A percentile compares a stretch with the other conserved stretches of the same genome.
Evolutionary conservation across 805 yeast species (phyloP).

Genomic region (Monosporozyma servazzii): DNA sequence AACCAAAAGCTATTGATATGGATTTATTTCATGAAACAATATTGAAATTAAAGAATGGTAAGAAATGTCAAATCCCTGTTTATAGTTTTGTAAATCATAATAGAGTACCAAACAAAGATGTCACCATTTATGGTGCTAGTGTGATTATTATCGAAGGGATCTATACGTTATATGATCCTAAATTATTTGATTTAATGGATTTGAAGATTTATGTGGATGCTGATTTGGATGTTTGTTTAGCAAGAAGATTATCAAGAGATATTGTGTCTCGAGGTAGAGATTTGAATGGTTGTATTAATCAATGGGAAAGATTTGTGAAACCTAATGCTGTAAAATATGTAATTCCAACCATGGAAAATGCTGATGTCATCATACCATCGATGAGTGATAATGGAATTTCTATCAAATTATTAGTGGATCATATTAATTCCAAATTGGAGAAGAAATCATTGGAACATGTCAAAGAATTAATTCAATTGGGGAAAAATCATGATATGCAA

Average conservation of each 20-base stretch:
- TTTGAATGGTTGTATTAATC: conserved; percentile 67
- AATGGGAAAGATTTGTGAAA: conserved; percentile 86
- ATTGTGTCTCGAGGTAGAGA: conserved; percentile 82
- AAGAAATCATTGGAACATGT: conserved; percentile 62
- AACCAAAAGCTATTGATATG: conserved; percentile 75
- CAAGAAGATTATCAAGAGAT: conserved; percentile 81
- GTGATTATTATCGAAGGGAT: conserved; percentile 90
- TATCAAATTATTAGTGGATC: conserved; percentile 67
- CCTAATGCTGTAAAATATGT: conserved; percentile 79
- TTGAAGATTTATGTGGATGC: conserved; percentile 87
- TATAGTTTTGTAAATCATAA: conserved; percentile 58
- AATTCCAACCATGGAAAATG: conserved; percentile 53
- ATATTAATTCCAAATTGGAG: conserved; percentile 62
- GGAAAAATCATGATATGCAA: conserved; percentile 10
- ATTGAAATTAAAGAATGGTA: conserved; percentile 59
- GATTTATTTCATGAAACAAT: conserved; percentile 62
- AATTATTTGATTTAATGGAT: conserved; percentile 69
- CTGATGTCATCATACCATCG: conserved; percentile 85
- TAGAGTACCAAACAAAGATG: conserved; percentile 51
- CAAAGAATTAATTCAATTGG: conserved; percentile 46
- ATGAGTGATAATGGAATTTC: conserved; percentile 80
- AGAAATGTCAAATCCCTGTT: conserved; percentile 55
- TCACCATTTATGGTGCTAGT: conserved; percentile 85
- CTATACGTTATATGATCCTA: conserved; percentile 64
- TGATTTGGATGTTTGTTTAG: conserved; percentile 84